Evolutionary conservation across 2,329 filamentous ascomycete genomes (phyloP), one percentile per base, ranked within the genome.

Genomic region (Diaporthe sp.): DNA sequence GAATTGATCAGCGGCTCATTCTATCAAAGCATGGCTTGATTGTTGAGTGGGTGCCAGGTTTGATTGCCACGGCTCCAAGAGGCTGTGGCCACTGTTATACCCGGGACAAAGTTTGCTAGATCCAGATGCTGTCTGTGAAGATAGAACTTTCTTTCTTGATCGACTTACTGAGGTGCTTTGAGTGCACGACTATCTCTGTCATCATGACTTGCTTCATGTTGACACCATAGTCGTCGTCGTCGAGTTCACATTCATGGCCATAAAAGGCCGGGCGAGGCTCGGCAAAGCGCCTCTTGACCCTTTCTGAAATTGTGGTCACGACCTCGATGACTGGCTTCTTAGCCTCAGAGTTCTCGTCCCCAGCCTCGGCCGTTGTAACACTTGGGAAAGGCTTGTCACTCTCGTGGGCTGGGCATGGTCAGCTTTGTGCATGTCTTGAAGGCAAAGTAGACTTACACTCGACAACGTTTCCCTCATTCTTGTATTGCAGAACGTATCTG

Each of bases 131-230:
- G 52, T 15, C 28, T 33, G 19, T 8, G 30, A 57, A n/a, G 10
- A 22, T 35, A 22, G 30, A 28, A 5, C 17, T 3, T 57, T 4
- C 30, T 35, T 35, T 25, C 28, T 35, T 12, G 30, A 13, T 17
- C 9, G 33, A 58, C 55, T 58, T 40, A 38, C 33, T 83, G 40
- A 90, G 82, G 73, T 87, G 80, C 40, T 79, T 74, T 2, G 87
- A 88, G 76, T 86, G 81, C 58, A 88, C 85, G 3, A 83, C 67
- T 85, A 88, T 87, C 71, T 80, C 77, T 0, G 83, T 85, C 1
- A 76, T 79, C 25, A 82, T 80, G 12, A 81, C 77, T 25, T 81
- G 80, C 42, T 79, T 76, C 35, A 80, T 74, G 33, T 81, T 57
- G 66, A 28, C 5, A 28, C 17, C 10, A 28, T 17, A 77, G 19